These are phyloP conservation scores for Lasiosphaeriaceae sp. DNA, from an alignment of 495 filamentous ascomycete species.

Conservation along the genomic window DNA sequence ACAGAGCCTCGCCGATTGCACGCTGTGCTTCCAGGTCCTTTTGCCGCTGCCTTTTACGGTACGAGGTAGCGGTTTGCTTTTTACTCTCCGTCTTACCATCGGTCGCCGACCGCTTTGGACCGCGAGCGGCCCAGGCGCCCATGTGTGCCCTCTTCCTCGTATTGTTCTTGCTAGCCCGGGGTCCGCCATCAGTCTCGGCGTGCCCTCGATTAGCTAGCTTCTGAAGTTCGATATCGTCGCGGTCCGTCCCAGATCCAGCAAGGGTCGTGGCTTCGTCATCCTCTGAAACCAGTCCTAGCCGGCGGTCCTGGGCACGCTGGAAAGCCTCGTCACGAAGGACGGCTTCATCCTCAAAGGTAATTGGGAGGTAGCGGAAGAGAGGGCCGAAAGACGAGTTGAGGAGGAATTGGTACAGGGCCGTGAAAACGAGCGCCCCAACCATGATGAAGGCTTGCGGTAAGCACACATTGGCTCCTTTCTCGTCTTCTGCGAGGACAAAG, in stretches of 20 bases:
- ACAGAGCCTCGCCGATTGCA: slow-evolving; percentile 72
- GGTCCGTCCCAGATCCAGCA: slow-evolving; percentile 1
- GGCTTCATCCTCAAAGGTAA: slow-evolving; percentile 93
- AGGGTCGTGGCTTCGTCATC: slow-evolving; percentile 32
- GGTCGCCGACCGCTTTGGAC: slow-evolving; percentile 37
- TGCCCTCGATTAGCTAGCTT: slow-evolving; percentile 24
- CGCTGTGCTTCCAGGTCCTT: slow-evolving; percentile 66
- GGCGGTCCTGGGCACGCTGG: slow-evolving; percentile 65
- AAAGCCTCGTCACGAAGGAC: slow-evolving; percentile 86
- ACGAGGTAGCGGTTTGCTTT: slow-evolving; percentile 32
- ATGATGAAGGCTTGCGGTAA: slow-evolving; percentile 85
- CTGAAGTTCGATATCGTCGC: slow-evolving; percentile 62
- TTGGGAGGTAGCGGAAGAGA: slow-evolving; percentile 83
- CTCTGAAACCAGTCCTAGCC: slow-evolving; percentile 51
- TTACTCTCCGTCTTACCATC: slow-evolving; percentile 38
- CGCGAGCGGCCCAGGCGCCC: slow-evolving; percentile 44
- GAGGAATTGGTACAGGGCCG: slow-evolving; percentile 74
- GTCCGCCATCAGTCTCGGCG: slow-evolving; percentile 15
- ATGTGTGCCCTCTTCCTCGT: slow-evolving; percentile 45
- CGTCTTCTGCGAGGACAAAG: slow-evolving; percentile 79
- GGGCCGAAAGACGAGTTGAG: slow-evolving; percentile 85
- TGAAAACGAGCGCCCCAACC: slow-evolving; percentile 69
- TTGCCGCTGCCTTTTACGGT: slow-evolving; percentile 37
- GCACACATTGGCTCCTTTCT: slow-evolving; percentile 56
- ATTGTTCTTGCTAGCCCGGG: slow-evolving; percentile 28